These are phyloP conservation scores for Lablab purpureus DNA, from an alignment of 306 rosid species.

Conservation along the genomic window DNA sequence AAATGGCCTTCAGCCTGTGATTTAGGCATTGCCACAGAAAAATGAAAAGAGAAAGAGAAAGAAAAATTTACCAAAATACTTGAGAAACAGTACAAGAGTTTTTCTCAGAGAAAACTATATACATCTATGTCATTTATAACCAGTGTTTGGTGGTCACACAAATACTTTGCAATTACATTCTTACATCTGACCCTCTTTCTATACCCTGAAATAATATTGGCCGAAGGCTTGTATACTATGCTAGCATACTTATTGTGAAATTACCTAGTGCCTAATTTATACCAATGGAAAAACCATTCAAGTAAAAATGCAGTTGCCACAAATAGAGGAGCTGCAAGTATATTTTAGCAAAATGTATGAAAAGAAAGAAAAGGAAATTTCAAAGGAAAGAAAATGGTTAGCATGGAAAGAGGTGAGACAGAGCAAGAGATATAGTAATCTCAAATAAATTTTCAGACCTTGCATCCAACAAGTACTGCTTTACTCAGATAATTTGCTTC, in stretches of 20 bases:
- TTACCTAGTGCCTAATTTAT: neutral
- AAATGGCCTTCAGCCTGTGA: neutral
- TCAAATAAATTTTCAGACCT: neutral
- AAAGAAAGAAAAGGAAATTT: neutral
- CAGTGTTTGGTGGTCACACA: neutral
- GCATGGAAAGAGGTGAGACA: neutral
- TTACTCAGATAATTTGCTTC: neutral
- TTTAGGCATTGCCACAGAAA: constrained; percentile 9
- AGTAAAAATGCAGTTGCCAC: neutral
- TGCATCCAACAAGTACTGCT: neutral
- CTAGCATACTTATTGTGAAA: neutral
- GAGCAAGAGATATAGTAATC: neutral
- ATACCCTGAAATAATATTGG: neutral
- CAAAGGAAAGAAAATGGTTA: neutral
- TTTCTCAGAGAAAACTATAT: neutral
- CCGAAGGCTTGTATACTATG: neutral
- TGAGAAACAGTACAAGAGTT: neutral
- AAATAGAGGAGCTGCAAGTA: neutral
- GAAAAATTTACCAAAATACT: neutral
- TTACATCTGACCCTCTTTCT: neutral
- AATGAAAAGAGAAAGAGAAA: neutral
- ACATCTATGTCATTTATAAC: constrained; percentile 4
- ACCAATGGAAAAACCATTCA: neutral
- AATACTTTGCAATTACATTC: neutral
- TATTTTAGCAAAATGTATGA: neutral